These are phyloP conservation scores for Aspergillus uvarum DNA, from an alignment of 2,329 filamentous ascomycete genomes.

Conservation along the genomic window DNA sequence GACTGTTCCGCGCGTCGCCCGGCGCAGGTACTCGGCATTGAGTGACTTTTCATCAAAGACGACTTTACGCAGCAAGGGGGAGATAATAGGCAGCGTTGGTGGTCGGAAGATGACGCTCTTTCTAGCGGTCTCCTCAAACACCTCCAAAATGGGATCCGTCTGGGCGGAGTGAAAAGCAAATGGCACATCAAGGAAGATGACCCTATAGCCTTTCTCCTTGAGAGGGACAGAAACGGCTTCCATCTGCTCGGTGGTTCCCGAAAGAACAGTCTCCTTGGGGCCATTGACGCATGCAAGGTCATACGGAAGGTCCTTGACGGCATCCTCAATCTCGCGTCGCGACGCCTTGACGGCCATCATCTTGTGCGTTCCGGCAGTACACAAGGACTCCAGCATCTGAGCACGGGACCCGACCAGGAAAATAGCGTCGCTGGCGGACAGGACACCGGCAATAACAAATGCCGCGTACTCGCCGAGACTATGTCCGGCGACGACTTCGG, in stretches of 20 bases:
- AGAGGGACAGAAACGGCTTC: conserved; percentile 52
- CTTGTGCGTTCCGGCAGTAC: conserved; percentile 64
- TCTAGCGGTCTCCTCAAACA: conserved; percentile 9
- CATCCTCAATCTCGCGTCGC: conserved; percentile 46
- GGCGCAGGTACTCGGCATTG: conserved; percentile 61
- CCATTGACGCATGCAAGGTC: conserved; percentile 74
- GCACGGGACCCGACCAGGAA: conserved; percentile 71
- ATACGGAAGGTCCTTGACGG: conserved; percentile 12
- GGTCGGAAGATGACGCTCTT: conserved; percentile 5
- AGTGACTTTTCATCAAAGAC: conserved; percentile 58
- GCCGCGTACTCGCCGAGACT: conserved; percentile 43
- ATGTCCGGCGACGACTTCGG: conserved; percentile 56
- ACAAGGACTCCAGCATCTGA: conserved; percentile 63
- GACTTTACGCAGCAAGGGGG: conserved; percentile 61
- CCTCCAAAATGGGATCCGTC: conserved; percentile 20
- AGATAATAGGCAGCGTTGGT: conserved; percentile 56
- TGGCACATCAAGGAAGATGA: conserved; percentile 61
- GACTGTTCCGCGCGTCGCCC: conserved; percentile 66
- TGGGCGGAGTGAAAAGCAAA: conserved; percentile 52
- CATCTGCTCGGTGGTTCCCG: conserved; percentile 58
- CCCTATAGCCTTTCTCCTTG: conserved; percentile 57
- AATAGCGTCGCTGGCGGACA: conserved; percentile 44
- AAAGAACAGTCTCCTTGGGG: conserved; percentile 71
- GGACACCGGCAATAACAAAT: conserved; percentile 32
- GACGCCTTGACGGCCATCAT: conserved; percentile 60